A percentile compares a stretch with the other conserved stretches of the same genome.
Evolutionary conservation across 208 protist species (phyloP).

Genomic region (Trypanosomatidae sp.): DNA sequence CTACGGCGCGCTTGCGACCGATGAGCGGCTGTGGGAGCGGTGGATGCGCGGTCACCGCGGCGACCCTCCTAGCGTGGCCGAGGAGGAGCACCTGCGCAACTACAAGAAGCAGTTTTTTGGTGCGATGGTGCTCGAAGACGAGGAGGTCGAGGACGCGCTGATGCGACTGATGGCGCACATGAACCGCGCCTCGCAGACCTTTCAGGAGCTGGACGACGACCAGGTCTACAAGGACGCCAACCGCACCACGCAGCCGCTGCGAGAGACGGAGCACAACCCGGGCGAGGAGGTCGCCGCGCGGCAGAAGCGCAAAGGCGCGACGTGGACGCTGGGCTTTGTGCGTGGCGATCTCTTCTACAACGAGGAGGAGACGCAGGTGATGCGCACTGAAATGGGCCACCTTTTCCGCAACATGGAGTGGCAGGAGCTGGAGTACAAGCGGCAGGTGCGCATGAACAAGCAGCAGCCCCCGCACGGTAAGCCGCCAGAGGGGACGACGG

Average conservation of each 20-base stretch:
- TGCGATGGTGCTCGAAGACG: conserved; percentile 83
- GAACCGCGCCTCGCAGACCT: conserved; percentile 73
- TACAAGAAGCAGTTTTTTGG: conserved; percentile 90
- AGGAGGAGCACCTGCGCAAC: conserved; percentile 80
- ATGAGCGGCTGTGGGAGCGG: conserved; percentile 85
- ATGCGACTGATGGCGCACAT: conserved; percentile 90
- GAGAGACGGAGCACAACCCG: conserved; percentile 67
- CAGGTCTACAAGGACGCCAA: conserved; percentile 83
- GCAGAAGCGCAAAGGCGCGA: conserved; percentile 61
- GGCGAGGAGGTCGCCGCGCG: conserved; percentile 62
- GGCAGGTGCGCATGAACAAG: conserved; percentile 87
- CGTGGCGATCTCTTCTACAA: conserved; percentile 92
- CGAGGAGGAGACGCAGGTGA: conserved; percentile 89
- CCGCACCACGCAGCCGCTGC: conserved; percentile 64
- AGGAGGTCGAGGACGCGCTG: conserved; percentile 88
- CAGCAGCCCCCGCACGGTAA: conserved; percentile 76
- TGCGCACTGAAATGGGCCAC: conserved; percentile 84
- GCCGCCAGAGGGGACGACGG: conserved; percentile 73
- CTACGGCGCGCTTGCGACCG: conserved; percentile 84
- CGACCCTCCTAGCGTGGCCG: conserved; percentile 77
- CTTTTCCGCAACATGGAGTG: conserved; percentile 91
- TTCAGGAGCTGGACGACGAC: conserved; percentile 89
- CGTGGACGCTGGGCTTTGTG: conserved; percentile 86
- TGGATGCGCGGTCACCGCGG: conserved; percentile 89
- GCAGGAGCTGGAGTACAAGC: conserved; percentile 90